Conservation (phyloP, 257 asterid genomes). For the Petunia axillaris region DNA sequence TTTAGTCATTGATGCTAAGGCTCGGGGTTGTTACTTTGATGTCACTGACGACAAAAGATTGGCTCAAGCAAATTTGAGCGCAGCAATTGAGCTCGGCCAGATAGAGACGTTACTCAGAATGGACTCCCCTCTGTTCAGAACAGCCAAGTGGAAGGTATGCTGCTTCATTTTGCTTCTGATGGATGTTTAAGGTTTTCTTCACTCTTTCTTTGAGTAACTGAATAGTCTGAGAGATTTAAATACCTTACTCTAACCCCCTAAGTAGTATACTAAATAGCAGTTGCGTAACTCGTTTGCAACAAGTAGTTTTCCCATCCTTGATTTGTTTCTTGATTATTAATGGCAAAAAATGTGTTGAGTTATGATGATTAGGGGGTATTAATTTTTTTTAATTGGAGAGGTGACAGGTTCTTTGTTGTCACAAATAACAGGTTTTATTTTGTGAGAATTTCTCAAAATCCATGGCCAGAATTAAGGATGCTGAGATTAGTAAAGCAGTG, state of each 20-base stretch:
- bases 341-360: too few species aligned
- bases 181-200: too few species aligned
- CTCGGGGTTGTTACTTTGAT: slow-evolving; percentile 56
- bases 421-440: slow-evolving; percentile 41
- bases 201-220: too few species aligned
- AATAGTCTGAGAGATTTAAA: too few species aligned
- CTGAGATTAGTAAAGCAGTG: slow-evolving; percentile 34
- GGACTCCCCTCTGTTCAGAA: slow-evolving; percentile 33
- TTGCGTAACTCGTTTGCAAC: too few species aligned
- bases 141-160: slow-evolving; percentile 13
- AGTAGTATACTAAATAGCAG: too few species aligned
- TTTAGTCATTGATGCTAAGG: slow-evolving; percentile 50
- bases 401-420: neutral
- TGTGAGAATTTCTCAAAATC: slow-evolving; percentile 40
- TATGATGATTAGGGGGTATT: too few species aligned
- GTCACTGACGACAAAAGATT: slow-evolving; percentile 47
- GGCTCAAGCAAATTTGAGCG: slow-evolving; percentile 41
- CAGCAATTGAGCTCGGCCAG: slow-evolving; percentile 38
- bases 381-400: neutral
- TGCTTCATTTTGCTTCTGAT: neutral
- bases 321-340: too few species aligned
- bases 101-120: slow-evolving; percentile 34
- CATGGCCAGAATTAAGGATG: slow-evolving; percentile 34
- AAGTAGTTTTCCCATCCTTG: too few species aligned
- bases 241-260: too few species aligned